These are phyloP conservation scores for Rheum nobile DNA, from an alignment of 148 eudicot genomes.

Conservation along the genomic window DNA sequence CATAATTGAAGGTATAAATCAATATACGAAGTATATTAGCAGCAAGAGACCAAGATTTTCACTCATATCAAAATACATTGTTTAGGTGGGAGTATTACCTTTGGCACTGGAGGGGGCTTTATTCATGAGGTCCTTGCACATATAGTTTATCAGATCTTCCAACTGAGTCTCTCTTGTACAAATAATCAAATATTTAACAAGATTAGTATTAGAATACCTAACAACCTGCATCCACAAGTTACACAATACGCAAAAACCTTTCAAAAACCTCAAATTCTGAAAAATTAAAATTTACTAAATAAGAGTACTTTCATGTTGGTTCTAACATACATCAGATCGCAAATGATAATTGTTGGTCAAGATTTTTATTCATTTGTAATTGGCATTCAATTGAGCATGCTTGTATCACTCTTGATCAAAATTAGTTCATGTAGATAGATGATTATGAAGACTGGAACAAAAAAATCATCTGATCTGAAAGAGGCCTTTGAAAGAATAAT, in stretches of 20 bases:
- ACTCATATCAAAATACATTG: neutral
- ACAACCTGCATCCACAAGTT: slow-evolving; percentile 44
- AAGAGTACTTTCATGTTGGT: neutral
- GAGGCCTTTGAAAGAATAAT: neutral
- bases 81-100: slow-evolving; percentile 29
- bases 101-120: slow-evolving; percentile 86
- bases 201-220: slow-evolving; percentile 85
- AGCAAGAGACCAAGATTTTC: neutral
- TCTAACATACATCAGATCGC: neutral
- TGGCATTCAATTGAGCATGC: neutral
- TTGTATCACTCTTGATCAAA: neutral
- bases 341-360: neutral
- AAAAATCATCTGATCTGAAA: neutral
- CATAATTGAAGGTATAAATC: too few species aligned
- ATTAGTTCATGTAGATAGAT: neutral
- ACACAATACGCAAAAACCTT: neutral
- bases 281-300: neutral
- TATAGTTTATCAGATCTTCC: slow-evolving; percentile 38
- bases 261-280: neutral
- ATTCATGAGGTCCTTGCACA: slow-evolving; percentile 68
- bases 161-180: slow-evolving; percentile 55
- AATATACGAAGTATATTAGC: neutral
- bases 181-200: slow-evolving; percentile 75
- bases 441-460: neutral
- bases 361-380: neutral